phyloP scores from a whole-genome alignment of 495 filamentous ascomycete species.

The Echria macrotheca region DNA sequence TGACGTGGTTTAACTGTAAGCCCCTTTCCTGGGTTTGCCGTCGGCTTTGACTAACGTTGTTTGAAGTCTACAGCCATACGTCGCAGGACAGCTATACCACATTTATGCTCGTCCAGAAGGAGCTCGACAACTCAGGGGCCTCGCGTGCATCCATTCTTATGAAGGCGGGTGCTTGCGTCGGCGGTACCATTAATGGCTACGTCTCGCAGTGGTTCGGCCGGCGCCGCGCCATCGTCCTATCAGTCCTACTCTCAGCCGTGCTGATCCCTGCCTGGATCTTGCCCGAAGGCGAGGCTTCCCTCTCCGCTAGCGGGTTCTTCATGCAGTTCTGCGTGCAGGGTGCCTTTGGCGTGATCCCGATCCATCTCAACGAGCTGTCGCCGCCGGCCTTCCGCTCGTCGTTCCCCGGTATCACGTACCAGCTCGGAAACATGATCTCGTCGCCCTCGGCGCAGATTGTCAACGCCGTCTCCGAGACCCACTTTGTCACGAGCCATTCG shows the following conservation, averaged over 20 bases:
- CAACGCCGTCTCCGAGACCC: slow-evolving; percentile 58
- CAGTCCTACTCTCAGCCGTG: slow-evolving; percentile 49
- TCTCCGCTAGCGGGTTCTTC: slow-evolving; percentile 66
- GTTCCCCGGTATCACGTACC: slow-evolving; percentile 64
- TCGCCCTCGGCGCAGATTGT: slow-evolving; percentile 68
- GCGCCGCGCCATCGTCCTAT: slow-evolving; percentile 57
- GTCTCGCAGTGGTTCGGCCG: slow-evolving; percentile 67
- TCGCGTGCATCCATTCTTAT: slow-evolving; percentile 67
- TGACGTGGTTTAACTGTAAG: slow-evolving; percentile 58
- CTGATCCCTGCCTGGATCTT: slow-evolving; percentile 72
- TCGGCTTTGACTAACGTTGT: slow-evolving; percentile 1
- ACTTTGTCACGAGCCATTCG: slow-evolving; percentile 38
- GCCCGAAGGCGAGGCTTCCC: slow-evolving; percentile 46
- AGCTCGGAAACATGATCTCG: slow-evolving; percentile 72
- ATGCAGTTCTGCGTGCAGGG: slow-evolving; percentile 77
- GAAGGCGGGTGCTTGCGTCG: slow-evolving; percentile 68
- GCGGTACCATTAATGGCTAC: slow-evolving; percentile 68
- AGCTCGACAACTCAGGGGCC: slow-evolving; percentile 52
- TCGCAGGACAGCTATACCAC: slow-evolving; percentile 74
- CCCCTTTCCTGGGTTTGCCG: neutral
- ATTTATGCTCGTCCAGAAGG: slow-evolving; percentile 64
- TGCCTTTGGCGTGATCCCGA: slow-evolving; percentile 72
- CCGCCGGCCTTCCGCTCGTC: slow-evolving; percentile 68
- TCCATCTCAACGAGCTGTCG: slow-evolving; percentile 73
- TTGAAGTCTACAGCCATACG: slow-evolving; percentile 56